A percentile compares a stretch with the other conserved stretches of the same genome.
phyloP scores from a whole-genome alignment of 805 yeast species.

The Cyberlindnera nakhonratchasimensis region DNA sequence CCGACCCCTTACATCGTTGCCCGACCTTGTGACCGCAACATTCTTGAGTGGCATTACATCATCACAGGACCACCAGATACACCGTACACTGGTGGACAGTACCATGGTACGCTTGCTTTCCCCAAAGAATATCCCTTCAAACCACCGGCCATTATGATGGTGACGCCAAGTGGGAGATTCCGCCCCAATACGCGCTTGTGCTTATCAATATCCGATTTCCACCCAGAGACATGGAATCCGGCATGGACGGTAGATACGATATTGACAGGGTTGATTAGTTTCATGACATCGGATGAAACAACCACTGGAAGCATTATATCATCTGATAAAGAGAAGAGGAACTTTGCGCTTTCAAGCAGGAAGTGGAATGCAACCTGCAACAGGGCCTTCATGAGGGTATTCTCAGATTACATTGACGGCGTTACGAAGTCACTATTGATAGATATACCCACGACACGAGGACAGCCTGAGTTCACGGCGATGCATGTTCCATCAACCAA shows the following conservation, averaged over 20 bases:
- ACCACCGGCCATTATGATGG: conserved; percentile 84
- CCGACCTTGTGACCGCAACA: conserved; percentile 79
- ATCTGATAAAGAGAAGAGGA: conserved; percentile 48
- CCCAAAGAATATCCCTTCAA: conserved; percentile 84
- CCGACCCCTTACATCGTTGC: conserved; percentile 86
- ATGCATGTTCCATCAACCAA: too few relatives aligned
- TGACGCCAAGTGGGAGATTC: conserved; percentile 88
- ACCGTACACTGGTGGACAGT: conserved; percentile 80
- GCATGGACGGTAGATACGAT: conserved; percentile 92
- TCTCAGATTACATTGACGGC: conserved; percentile 41
- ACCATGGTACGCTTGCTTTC: conserved; percentile 79
- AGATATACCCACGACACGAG: background rate
- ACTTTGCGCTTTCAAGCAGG: conserved; percentile 53
- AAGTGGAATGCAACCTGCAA: conserved; percentile 20
- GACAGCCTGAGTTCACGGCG: too few relatives aligned
- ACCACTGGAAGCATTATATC: conserved; percentile 79
- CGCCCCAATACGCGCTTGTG: conserved; percentile 73
- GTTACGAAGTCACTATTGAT: conserved; percentile 1
- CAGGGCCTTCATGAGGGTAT: conserved; percentile 51
- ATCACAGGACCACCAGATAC: conserved; percentile 90
- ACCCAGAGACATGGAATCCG: conserved; percentile 94
- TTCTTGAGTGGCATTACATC: conserved; percentile 89
- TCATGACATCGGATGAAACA: conserved; percentile 83
- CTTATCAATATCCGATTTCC: conserved; percentile 85
- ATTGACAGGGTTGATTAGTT: conserved; percentile 78